Base-by-base conservation (phyloP, 768 basidiomycete genomes). In the Plicaturopsis crispa region DNA sequence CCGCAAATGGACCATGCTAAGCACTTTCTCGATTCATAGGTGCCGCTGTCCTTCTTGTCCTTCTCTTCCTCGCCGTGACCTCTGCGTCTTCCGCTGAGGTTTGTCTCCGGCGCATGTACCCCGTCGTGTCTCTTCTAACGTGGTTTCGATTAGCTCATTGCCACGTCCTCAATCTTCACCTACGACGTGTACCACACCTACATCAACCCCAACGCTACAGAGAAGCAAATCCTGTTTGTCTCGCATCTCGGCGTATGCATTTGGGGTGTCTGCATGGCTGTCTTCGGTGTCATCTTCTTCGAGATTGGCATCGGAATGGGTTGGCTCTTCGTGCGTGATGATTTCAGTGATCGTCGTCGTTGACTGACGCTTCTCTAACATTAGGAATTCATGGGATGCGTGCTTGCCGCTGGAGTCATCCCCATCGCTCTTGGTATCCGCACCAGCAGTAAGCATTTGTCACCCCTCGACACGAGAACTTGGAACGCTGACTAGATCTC, bases 301-400 rank as follows among this genome's bases (percentile, higher is more conserved):
- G 8, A 28, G n/a, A n/a, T 28, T 8, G 26, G 26, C 10, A 79
- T 93, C 20, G 86, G 83, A 17, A 84, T 93, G 84, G 90, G 90
- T 16, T 93, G 89, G 87, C 78, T 93, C 39, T n/a, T n/a, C n/a
- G n/a, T n/a, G n/a, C n/a, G n/a, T n/a, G n/a, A n/a, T n/a, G n/a
- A n/a, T n/a, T n/a, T n/a, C n/a, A n/a, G n/a, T n/a, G n/a, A n/a
- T n/a, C n/a, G n/a, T n/a, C n/a, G n/a, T n/a, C n/a, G n/a, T n/a
- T n/a, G n/a, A n/a, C n/a, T n/a, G n/a, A n/a, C n/a, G n/a, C n/a
- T n/a, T n/a, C n/a, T n/a, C n/a, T n/a, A n/a, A n/a, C n/a, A n/a
- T n/a, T 92, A 92, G 48, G 83, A 87, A 5, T 87, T 88, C 59
- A 89, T 89, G 86, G 88, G 89, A 2, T 82, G 87, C 35, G 75